phyloP scores from a whole-genome alignment of 108 stramenopile genomes.

The Nitzschia sp. region DNA sequence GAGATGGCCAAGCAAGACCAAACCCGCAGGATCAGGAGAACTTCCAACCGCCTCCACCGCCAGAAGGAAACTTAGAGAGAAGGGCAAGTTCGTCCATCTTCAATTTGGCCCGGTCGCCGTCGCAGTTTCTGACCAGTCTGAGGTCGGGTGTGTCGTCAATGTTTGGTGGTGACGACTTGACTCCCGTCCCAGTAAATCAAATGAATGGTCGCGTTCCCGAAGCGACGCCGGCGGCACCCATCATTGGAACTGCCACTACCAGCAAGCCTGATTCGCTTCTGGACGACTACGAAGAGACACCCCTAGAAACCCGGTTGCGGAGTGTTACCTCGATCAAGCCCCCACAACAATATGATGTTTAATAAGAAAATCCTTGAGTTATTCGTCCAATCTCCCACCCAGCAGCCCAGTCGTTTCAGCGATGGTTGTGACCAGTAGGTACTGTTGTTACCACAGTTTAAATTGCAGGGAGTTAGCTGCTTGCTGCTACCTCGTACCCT shows the following conservation, averaged over 20 bases:
- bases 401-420: too few species aligned
- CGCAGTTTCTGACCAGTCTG: conserved; percentile 28
- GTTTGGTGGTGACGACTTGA: conserved; percentile 16
- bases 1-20: conserved; percentile 3
- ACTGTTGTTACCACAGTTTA: too few species aligned
- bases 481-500: too few species aligned
- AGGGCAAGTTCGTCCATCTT: conserved; percentile 29
- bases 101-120: conserved; percentile 28
- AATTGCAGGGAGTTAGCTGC: too few species aligned
- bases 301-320: conserved; percentile 35
- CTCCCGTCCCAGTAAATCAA: conserved; percentile 5
- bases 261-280: conserved; percentile 19
- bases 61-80: conserved; percentile 17
- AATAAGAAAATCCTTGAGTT: background rate
- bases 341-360: conserved; percentile 2
- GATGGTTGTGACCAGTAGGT: too few species aligned
- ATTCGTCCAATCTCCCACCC: too few species aligned
- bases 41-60: conserved; percentile 7
- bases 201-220: background rate
- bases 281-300: conserved; percentile 47
- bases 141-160: conserved; percentile 26
- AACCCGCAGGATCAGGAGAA: conserved; percentile 10
- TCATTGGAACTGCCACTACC: background rate
- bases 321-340: conserved; percentile 5
- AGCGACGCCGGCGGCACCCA: background rate